Conservation (phyloP, 768 basidiomycete genomes). For the Imleria badia region DNA sequence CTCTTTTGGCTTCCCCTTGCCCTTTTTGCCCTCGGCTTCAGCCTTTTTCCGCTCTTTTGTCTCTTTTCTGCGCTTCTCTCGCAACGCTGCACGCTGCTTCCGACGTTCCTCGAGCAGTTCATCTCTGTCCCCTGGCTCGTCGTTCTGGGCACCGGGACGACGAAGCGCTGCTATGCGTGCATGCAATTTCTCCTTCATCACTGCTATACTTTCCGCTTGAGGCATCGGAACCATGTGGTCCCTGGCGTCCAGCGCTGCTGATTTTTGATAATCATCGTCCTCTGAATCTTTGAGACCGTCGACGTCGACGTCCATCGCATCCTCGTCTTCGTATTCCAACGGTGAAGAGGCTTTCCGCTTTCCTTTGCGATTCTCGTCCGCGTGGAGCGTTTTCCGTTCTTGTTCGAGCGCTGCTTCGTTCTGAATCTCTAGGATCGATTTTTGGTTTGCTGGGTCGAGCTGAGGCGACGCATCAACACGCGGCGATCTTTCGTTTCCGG, state of each 20-base stretch:
- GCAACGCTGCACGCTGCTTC: constrained; percentile 71
- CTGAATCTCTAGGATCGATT: constrained; percentile 72
- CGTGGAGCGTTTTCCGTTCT: constrained; percentile 27
- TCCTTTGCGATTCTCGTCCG: constrained; percentile 34
- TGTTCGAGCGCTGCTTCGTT: constrained; percentile 43
- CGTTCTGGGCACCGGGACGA: constrained; percentile 35
- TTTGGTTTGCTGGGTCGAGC: constrained; percentile 93
- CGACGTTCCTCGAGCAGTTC: constrained; percentile 81
- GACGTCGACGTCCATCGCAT: constrained; percentile 30
- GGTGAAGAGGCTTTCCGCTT: constrained; percentile 44
- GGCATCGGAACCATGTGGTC: constrained; percentile 63
- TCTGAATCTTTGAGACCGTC: constrained; percentile 34
- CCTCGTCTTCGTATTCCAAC: constrained; percentile 26
- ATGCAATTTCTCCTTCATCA: constrained; percentile 72
- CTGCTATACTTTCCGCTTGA: constrained; percentile 55
- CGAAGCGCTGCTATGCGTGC: constrained; percentile 72
- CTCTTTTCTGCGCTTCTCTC: constrained; percentile 83
- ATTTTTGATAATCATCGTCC: background rate
- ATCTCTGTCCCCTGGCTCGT: constrained; percentile 66
- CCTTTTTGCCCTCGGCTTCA: constrained; percentile 58
- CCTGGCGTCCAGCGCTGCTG: background rate
- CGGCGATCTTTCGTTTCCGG: background rate
- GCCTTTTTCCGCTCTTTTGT: constrained; percentile 77
- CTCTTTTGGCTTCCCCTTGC: constrained; percentile 49
- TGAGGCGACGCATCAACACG: constrained; percentile 28